A percentile compares a stretch with the other conserved stretches of the same genome.
Evolutionary conservation across 2,329 filamentous ascomycete genomes (phyloP).

Genomic region (Phialemonium atrogriseum): DNA sequence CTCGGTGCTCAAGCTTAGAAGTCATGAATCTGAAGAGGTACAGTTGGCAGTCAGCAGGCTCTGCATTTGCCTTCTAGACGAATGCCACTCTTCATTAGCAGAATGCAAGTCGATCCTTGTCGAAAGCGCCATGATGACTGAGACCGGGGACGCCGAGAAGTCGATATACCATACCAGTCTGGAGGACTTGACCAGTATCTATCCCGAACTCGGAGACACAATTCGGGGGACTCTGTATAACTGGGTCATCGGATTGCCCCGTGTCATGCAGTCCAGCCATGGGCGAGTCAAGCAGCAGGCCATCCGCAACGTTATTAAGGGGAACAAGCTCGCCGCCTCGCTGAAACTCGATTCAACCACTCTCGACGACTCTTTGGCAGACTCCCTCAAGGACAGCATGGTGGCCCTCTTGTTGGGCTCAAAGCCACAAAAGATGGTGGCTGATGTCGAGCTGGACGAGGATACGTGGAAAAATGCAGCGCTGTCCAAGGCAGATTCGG

Average conservation of each 20-base stretch:
- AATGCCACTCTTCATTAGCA: slow-evolving; percentile 65
- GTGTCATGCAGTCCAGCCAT: slow-evolving; percentile 76
- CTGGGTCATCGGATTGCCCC: slow-evolving; percentile 74
- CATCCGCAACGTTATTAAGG: slow-evolving; percentile 68
- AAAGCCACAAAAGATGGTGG: slow-evolving; percentile 20
- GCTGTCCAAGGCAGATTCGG: slow-evolving; percentile 13
- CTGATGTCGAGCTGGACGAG: slow-evolving; percentile 22
- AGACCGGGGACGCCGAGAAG: slow-evolving; percentile 31
- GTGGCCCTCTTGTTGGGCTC: slow-evolving; percentile 30
- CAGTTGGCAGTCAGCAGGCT: slow-evolving; percentile 58
- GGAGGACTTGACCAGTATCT: slow-evolving; percentile 48
- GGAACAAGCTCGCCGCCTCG: slow-evolving; percentile 56
- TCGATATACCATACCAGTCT: slow-evolving; percentile 38
- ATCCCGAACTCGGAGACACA: slow-evolving; percentile 43
- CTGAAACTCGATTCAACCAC: slow-evolving; percentile 57
- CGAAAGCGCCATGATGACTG: slow-evolving; percentile 66
- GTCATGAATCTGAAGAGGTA: slow-evolving; percentile 62
- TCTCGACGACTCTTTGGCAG: slow-evolving; percentile 58
- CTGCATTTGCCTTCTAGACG: slow-evolving; percentile 67
- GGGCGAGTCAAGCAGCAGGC: slow-evolving; percentile 66
- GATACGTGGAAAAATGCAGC: slow-evolving; percentile 20
- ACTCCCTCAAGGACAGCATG: slow-evolving; percentile 68
- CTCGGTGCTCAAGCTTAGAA: slow-evolving; percentile 67
- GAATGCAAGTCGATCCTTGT: slow-evolving; percentile 65
- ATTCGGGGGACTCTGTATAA: slow-evolving; percentile 64